Evolutionary conservation across 2,329 filamentous ascomycete species (phyloP), one percentile per base, ranked within the genome.

Genomic region (Epichloe uncinata): DNA sequence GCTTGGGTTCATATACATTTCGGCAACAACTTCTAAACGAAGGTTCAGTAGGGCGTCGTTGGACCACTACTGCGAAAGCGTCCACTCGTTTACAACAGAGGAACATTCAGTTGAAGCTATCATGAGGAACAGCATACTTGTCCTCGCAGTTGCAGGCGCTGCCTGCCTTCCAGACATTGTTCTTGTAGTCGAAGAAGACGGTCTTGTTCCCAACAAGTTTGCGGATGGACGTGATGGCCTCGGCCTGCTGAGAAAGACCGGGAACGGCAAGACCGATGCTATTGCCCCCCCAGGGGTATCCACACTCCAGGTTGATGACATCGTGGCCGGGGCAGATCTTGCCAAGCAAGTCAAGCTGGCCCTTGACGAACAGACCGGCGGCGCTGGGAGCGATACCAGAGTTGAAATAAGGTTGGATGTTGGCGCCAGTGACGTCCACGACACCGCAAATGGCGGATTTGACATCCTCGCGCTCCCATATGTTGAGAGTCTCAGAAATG

Each of bases 391-490:
- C 63, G 56, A 83, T 71, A 43, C 1, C 1, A 22, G 79, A 64
- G 75, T 94, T 94, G 84, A 96, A 97, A 84, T 85, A 96, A 58
- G 90, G 82, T 73, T 97, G 90, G 61, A 94, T 81, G 77, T 96
- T 95, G 69, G 81, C 82, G 68, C 84, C 86, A 37, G 87, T 77
- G 54, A 94, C 73, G 63, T 95, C 89, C 52, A 96, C 75, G 60
- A 75, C 77, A 36, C 62, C 60, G 77, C 91, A 96, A 54, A 96
- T 76, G 45, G 68, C 68, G 34, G 64, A 60, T 50, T 74, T 55
- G 52, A 76, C 77, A 55, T 83, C 74, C 48, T 71, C 57, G 64
- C 82, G 71, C 69, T 87, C 71, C 80, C 88, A 89, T 64, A 84
- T 75, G 68, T 83, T 78, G 60, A 95, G 78, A 50, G 90, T 83